phyloP scores from a whole-genome alignment of 208 protist species.

The Porcisia hertigi region DNA sequence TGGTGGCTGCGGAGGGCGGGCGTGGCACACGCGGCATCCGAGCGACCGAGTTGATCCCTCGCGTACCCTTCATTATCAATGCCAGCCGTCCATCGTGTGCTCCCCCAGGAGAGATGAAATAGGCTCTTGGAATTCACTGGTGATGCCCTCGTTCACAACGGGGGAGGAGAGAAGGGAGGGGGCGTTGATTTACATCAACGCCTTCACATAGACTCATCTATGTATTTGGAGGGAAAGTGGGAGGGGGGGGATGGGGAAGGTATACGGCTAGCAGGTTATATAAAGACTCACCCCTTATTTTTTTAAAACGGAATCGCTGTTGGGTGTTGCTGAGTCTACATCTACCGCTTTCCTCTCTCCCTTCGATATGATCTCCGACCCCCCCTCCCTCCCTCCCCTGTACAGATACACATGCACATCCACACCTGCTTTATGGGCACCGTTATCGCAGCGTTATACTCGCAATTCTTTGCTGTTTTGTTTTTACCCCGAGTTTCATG shows the following conservation, averaged over 20 bases:
- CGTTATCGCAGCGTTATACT: no score
- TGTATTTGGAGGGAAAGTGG: neutral
- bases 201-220: no score
- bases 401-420: neutral
- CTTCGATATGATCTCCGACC: neutral
- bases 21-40: constrained; percentile 65
- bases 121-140: neutral
- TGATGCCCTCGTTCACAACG: neutral
- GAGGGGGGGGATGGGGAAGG: neutral
- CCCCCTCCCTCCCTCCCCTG: neutral
- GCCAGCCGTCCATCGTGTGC: constrained; percentile 5
- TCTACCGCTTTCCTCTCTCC: neutral
- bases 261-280: neutral
- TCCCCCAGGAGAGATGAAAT: neutral
- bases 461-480: no score
- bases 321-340: neutral
- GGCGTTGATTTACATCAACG: no score
- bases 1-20: constrained; percentile 33
- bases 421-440: no score
- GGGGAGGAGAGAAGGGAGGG: no score
- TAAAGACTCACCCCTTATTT: neutral
- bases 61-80: constrained; percentile 55
- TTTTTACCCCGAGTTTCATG: no score
- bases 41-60: constrained; percentile 61
- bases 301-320: neutral